Percentiles rank a stretch among this genome's conserved stretches.
These are phyloP conservation scores for Boletus rufocinnamomeus DNA, from an alignment of 768 basidiomycete genomes.

Conservation along the genomic window DNA sequence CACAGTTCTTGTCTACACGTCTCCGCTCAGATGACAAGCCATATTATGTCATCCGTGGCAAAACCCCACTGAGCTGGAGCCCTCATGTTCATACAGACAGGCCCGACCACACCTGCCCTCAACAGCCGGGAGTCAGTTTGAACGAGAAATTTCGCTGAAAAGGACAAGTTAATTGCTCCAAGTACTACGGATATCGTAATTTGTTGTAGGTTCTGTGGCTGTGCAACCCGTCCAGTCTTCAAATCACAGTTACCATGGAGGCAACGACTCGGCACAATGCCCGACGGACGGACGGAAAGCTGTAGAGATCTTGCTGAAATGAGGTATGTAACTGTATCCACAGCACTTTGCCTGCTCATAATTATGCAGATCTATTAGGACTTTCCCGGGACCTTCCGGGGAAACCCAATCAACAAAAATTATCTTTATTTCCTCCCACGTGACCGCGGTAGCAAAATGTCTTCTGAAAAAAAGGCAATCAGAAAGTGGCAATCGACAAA, in stretches of 20 bases:
- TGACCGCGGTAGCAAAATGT: background rate
- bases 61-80: background rate
- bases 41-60: background rate
- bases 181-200: background rate
- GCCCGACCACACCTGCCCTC: too few relatives aligned
- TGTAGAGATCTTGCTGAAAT: background rate
- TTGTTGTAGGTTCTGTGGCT: background rate
- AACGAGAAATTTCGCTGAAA: background rate
- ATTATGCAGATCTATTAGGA: background rate
- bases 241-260: background rate
- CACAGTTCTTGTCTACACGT: background rate
- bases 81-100: background rate
- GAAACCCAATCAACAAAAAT: too few relatives aligned
- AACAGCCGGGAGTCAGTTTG: background rate
- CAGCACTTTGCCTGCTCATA: background rate
- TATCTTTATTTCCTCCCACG: background rate
- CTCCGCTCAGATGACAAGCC: background rate
- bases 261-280: background rate
- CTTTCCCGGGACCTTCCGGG: background rate
- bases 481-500: background rate
- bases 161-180: background rate
- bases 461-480: background rate
- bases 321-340: background rate
- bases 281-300: background rate
- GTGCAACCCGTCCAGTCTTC: background rate